A percentile compares a stretch with the other conserved stretches of the same genome.
phyloP scores from a whole-genome alignment of 2,329 filamentous ascomycete genomes.

The Knufia fluminis region DNA sequence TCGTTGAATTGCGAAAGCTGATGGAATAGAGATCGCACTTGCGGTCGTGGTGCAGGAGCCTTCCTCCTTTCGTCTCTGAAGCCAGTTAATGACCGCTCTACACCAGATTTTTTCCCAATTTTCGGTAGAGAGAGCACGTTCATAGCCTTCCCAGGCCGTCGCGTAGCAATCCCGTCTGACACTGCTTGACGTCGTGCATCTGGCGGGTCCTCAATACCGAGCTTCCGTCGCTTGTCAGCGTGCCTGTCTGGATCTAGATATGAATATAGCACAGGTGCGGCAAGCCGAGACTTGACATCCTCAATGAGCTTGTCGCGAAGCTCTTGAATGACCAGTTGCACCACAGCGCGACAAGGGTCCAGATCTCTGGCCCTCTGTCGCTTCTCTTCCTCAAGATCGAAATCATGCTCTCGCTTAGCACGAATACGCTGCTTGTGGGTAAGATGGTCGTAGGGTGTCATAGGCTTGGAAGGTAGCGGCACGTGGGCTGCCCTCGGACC shows the following conservation, averaged over 20 bases:
- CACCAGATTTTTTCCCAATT: constrained; percentile 58
- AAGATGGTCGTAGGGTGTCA: constrained; percentile 13
- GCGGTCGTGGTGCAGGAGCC: constrained; percentile 49
- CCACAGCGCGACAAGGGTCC: constrained; percentile 79
- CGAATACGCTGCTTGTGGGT: constrained; percentile 29
- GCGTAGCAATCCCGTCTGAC: constrained; percentile 44
- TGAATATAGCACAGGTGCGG: constrained; percentile 67
- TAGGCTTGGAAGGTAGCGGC: constrained; percentile 9
- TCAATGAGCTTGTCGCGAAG: constrained; percentile 77
- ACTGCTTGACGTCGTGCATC: constrained; percentile 49
- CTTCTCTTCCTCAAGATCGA: constrained; percentile 84
- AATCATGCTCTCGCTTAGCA: constrained; percentile 62
- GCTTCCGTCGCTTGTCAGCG: constrained; percentile 63
- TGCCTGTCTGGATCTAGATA: constrained; percentile 78
- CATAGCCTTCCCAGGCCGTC: constrained; percentile 31
- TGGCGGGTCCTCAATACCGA: constrained; percentile 65
- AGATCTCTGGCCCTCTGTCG: constrained; percentile 75
- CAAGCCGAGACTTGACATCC: constrained; percentile 81
- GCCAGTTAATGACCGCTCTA: constrained; percentile 50
- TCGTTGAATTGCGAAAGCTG: constrained; percentile 63
- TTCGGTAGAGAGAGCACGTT: constrained; percentile 61
- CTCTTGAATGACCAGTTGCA: constrained; percentile 68
- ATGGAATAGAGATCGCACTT: constrained; percentile 71
- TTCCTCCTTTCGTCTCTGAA: constrained; percentile 62
- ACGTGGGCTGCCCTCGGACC: constrained; percentile 42